Evolutionary conservation across 2,329 filamentous ascomycete genomes (phyloP).

Genomic region (Phyllachora maydis): DNA sequence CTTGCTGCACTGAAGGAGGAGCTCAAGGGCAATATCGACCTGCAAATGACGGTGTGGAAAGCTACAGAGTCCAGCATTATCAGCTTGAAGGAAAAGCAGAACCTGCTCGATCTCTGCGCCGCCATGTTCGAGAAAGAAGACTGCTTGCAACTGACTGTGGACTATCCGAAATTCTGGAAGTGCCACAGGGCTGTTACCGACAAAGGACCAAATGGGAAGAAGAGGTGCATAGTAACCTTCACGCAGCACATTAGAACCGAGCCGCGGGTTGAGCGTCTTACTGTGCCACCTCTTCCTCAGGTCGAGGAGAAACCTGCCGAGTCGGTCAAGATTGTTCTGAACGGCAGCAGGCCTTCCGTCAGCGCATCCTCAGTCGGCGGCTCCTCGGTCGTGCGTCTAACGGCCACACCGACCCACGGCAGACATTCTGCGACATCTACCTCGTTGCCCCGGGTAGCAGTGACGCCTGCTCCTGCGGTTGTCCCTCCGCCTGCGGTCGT

Average conservation of each 20-base stretch:
- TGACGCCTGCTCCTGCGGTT: too few species aligned
- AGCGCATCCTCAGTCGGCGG: too few species aligned
- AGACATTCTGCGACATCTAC: too few species aligned
- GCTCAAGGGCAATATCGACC: conserved; percentile 19
- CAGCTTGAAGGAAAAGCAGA: conserved; percentile 23
- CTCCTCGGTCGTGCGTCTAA: too few species aligned
- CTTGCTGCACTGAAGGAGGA: conserved; percentile 24
- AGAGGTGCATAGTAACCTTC: conserved; percentile 6
- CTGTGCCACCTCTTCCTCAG: conserved; percentile 2
- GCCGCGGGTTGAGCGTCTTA: conserved; percentile 3
- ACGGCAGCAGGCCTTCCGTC: too few species aligned
- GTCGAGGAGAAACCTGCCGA: too few species aligned
- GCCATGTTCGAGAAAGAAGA: conserved; percentile 26
- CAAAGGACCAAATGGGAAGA: conserved; percentile 4
- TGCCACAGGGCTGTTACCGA: conserved; percentile 8
- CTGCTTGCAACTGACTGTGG: conserved; percentile 22
- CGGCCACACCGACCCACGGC: too few species aligned
- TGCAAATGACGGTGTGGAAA: conserved; percentile 25
- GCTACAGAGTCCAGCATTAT: conserved; percentile 24
- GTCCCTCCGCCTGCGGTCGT: too few species aligned
- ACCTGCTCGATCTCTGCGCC: conserved; percentile 27
- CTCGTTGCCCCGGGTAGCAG: too few species aligned
- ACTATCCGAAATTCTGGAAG: conserved; percentile 23
- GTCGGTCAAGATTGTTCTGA: too few species aligned
- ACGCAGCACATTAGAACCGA: conserved; percentile 5